Base-by-base conservation (phyloP, 2,329 filamentous ascomycete species). In the Emmonsiellopsis sp. region DNA sequence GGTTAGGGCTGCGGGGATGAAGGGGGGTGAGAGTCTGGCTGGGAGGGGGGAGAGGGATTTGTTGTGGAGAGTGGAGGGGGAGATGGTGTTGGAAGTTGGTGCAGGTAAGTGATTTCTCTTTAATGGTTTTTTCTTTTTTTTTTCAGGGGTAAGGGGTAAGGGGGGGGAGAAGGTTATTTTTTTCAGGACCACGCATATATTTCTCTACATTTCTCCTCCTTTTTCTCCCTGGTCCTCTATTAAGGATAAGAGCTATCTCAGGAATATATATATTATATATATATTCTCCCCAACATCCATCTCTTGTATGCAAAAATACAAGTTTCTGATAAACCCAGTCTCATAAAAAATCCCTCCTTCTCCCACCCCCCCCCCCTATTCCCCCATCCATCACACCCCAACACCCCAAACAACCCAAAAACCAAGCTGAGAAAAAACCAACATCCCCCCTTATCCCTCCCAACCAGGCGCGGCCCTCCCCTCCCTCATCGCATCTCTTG, bases 71-170 rank as follows among this genome's bases (percentile, higher is more conserved):
- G 74, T 82, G 0, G 62, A 70, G 49, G 76, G 74, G 2, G 69
- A 81, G 58, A 73, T 57, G 27, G 76, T 83, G 7, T 62, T 84
- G 49, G 81, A 84, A 63, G 62, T 84, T 49, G 81, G 81, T 53
- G 79, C 81, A 74, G 81, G 81, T 83, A 66, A 64, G 78, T 75
- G 39, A n/a, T 46, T 49, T 50, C 48, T 27, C 49, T 53, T n/a
- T 49, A 17, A 17, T 17, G 17, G 17, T 42, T 40, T 55, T 42
- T 37, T 42, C 36, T 27, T 52, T 55, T 31, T 17, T 51, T 51
- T 27, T 21, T 46, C 27, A 45, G 40, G 36, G 31, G 34, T 34
- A 52, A 40, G 46, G 37, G 52, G 47, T 49, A 27, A 52, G 40
- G 48, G 48, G 36, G 36, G 9, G 6, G 36, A n/a, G 36, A 6